Evolutionary conservation across 2,329 filamentous ascomycete genomes (phyloP).

Genomic region (Claviceps monticola): DNA sequence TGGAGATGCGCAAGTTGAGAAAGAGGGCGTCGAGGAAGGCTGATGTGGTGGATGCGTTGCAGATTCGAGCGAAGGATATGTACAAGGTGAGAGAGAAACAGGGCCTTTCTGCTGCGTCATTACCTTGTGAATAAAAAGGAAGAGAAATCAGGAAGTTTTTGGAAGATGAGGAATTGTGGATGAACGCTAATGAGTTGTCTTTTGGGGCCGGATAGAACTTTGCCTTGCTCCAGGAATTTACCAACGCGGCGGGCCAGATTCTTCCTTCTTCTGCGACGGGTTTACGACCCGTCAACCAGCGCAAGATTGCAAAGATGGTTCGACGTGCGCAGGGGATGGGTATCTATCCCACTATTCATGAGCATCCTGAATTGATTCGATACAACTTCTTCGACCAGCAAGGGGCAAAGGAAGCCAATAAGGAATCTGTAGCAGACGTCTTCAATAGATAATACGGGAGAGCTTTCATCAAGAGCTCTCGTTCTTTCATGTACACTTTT

Average conservation of each 20-base stretch:
- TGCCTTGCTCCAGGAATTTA: constrained; percentile 77
- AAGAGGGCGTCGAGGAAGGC: constrained; percentile 38
- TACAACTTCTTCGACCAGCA: constrained; percentile 17
- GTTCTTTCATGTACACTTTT: too few species aligned
- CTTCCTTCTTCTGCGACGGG: constrained; percentile 63
- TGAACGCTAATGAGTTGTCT: background rate
- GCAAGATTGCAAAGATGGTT: constrained; percentile 86
- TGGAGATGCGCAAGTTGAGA: constrained; percentile 74
- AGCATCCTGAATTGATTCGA: constrained; percentile 68
- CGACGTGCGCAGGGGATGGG: constrained; percentile 79
- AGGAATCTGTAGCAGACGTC: too few species aligned
- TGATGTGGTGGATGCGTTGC: constrained; percentile 70
- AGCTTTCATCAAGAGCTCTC: too few species aligned
- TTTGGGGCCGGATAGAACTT: constrained; percentile 54
- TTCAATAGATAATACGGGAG: too few species aligned
- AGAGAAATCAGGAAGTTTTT: background rate
- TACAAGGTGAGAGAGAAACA: constrained; percentile 55
- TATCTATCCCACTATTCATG: constrained; percentile 80
- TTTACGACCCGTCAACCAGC: constrained; percentile 77
- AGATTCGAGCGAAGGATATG: constrained; percentile 65
- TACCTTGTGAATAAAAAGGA: background rate
- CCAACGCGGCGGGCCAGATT: constrained; percentile 75
- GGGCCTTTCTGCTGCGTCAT: too few species aligned
- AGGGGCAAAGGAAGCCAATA: too few species aligned
- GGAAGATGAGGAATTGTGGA: background rate